Evolutionary conservation across 192 early-diverging fungal genomes (phyloP).

Genomic region (Backusella mclennaniae): DNA sequence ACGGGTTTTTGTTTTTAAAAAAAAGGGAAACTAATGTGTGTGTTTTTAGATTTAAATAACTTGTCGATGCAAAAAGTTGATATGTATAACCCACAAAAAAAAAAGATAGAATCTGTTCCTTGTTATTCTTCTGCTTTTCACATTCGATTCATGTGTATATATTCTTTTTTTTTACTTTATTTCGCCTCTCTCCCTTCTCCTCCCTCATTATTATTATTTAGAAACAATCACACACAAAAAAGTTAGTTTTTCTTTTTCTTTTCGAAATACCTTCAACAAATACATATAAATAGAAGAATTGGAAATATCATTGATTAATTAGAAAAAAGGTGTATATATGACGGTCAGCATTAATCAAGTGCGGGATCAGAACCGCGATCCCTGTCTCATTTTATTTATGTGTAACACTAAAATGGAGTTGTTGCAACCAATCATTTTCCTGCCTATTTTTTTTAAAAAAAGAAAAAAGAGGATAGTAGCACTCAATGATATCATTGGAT

Average conservation of each 20-base stretch:
- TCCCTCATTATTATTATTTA: neutral
- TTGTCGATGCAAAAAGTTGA: neutral
- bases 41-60: neutral
- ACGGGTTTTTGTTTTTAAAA: neutral
- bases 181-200: neutral
- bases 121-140: neutral
- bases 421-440: neutral
- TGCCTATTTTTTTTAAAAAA: neutral
- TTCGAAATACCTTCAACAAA: neutral
- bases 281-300: neutral
- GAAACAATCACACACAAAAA: neutral
- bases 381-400: neutral
- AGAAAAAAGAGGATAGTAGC: neutral
- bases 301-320: neutral
- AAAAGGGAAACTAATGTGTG: neutral
- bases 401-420: neutral
- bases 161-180: neutral
- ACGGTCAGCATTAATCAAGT: neutral
- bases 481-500: neutral
- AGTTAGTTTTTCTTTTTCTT: neutral
- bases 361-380: neutral
- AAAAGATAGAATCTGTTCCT: neutral
- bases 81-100: neutral
- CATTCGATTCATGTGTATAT: conserved; percentile 2
- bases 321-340: neutral